Conservation (phyloP, 305 asterid genomes). For the Solanum hybrid region DNA sequence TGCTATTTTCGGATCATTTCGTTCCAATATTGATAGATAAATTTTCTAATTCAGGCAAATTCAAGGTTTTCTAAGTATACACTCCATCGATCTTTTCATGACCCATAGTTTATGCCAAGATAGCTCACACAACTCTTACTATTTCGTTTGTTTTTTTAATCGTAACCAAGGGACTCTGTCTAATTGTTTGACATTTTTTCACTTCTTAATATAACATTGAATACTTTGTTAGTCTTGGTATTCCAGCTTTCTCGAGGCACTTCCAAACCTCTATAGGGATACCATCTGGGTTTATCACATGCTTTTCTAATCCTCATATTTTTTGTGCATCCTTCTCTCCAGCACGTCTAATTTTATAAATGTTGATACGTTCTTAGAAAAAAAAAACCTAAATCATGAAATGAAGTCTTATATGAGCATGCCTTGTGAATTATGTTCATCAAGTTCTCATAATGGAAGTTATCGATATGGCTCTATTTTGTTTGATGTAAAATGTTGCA, state of each 20-base stretch:
- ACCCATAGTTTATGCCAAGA: neutral
- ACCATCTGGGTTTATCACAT: neutral
- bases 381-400: neutral
- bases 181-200: neutral
- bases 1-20: neutral
- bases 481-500: neutral
- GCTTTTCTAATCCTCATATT: neutral
- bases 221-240: neutral
- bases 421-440: neutral
- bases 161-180: neutral
- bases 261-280: neutral
- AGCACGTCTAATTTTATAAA: neutral
- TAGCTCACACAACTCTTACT: neutral
- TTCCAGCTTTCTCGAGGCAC: neutral
- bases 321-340: neutral
- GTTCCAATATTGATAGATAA: neutral
- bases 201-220: neutral
- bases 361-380: neutral
- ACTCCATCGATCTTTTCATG: neutral
- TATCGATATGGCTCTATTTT: neutral
- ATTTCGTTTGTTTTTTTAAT: neutral
- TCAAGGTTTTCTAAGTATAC: neutral
- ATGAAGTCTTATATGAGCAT: neutral
- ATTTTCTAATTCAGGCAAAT: neutral
- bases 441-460: neutral